Percentiles rank a stretch among this genome's conserved stretches.
Conservation (phyloP, 2,329 filamentous ascomycete species). For the Macroventuria anomochaeta region DNA sequence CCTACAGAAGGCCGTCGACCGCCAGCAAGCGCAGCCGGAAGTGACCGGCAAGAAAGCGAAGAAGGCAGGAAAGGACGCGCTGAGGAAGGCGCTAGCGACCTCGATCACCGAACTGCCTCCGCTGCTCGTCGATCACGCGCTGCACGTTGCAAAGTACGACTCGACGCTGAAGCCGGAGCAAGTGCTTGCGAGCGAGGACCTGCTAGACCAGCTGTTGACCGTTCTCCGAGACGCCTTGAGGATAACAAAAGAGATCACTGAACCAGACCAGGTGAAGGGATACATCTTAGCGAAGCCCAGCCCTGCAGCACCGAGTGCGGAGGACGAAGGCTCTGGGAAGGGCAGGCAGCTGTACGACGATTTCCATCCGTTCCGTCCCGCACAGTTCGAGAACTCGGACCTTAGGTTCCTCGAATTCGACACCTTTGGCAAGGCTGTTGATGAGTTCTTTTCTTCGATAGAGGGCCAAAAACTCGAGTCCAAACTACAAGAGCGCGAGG, state of each 20-base stretch:
- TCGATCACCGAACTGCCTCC: constrained; percentile 90
- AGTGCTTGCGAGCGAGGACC: constrained; percentile 69
- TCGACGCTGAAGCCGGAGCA: constrained; percentile 69
- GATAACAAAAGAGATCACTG: constrained; percentile 72
- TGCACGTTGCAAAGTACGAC: constrained; percentile 74
- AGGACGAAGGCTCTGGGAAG: constrained; percentile 52
- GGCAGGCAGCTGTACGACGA: constrained; percentile 79
- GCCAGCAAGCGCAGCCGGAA: constrained; percentile 58
- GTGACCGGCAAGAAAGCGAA: constrained; percentile 69
- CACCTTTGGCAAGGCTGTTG: constrained; percentile 90
- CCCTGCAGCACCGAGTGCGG: constrained; percentile 43
- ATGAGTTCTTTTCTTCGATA: constrained; percentile 96
- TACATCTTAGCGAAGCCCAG: constrained; percentile 82
- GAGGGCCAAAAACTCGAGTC: constrained; percentile 93
- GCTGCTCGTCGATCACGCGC: constrained; percentile 83
- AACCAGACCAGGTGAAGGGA: constrained; percentile 70
- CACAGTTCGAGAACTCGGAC: constrained; percentile 74
- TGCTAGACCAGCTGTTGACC: constrained; percentile 70
- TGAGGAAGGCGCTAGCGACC: constrained; percentile 80
- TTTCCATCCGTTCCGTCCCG: constrained; percentile 89
- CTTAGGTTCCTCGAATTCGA: constrained; percentile 77
- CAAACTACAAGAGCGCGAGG: constrained; percentile 79
- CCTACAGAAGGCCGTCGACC: constrained; percentile 70
- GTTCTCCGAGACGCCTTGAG: constrained; percentile 74
- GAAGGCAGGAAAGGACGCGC: constrained; percentile 74